Evolutionary conservation across 2,329 filamentous ascomycete species (phyloP).

Genomic region (Epichloe sp.): DNA sequence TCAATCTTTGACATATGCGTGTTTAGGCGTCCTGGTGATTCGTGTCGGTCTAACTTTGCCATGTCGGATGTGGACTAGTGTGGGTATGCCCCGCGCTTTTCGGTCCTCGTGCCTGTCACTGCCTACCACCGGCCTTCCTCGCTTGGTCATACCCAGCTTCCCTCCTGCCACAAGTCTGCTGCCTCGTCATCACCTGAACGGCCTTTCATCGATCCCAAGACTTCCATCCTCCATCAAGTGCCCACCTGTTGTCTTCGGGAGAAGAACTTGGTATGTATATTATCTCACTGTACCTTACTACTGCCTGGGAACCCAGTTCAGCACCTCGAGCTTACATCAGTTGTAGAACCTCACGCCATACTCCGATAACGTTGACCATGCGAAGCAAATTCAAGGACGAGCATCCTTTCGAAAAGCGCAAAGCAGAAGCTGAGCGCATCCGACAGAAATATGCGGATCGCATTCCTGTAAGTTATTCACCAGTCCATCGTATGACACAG

Average conservation of each 20-base stretch:
- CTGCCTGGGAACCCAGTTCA: background rate
- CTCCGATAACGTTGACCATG: constrained; percentile 48
- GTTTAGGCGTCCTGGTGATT: no score
- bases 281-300: background rate
- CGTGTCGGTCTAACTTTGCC: background rate
- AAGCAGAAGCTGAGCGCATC: constrained; percentile 98
- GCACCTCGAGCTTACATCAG: constrained; percentile 1
- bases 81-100: background rate
- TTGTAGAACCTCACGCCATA: background rate
- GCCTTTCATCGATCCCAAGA: constrained; percentile 8
- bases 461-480: constrained; percentile 66
- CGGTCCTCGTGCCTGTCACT: constrained; percentile 8
- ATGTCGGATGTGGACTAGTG: background rate
- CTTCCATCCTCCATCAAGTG: background rate
- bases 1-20: no score
- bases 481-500: background rate
- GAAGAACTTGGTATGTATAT: background rate
- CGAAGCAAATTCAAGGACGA: constrained; percentile 99
- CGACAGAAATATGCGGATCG: constrained; percentile 98
- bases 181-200: constrained; percentile 14
- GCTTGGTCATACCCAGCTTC: constrained; percentile 6
- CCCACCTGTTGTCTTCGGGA: background rate
- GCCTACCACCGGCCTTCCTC: constrained; percentile 7
- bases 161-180: constrained; percentile 8
- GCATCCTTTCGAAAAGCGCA: constrained; percentile 99